Conservation (phyloP, 1,139 yeast genomes). For the Debaryomyces coudertii region DNA sequence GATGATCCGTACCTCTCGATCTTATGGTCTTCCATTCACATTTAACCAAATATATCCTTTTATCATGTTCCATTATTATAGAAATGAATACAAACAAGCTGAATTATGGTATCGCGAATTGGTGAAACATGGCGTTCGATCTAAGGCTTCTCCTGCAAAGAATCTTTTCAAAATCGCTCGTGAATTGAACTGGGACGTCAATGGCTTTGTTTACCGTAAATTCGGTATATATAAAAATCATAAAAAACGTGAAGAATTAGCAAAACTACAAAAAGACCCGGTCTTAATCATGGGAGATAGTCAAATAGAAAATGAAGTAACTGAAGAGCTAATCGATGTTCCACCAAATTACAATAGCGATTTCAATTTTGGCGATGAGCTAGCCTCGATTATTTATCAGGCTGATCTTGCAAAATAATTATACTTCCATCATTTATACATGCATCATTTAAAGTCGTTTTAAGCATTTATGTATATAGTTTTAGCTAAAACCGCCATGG, state of each 20-base stretch:
- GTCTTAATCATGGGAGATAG: conserved; percentile 21
- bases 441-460: not conserved
- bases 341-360: conserved; percentile 11
- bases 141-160: conserved; percentile 31
- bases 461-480: conserved; percentile 1
- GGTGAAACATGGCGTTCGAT: conserved; percentile 34
- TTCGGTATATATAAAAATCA: conserved; percentile 27
- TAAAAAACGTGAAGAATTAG: conserved; percentile 24
- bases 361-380: conserved; percentile 24
- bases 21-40: conserved; percentile 35
- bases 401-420: conserved; percentile 8
- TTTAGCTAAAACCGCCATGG: not conserved
- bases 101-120: conserved; percentile 44
- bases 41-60: conserved; percentile 48
- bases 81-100: conserved; percentile 34
- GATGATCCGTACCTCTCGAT: conserved; percentile 30
- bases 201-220: conserved; percentile 37
- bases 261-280: conserved; percentile 27
- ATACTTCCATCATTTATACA: not conserved
- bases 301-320: conserved; percentile 21
- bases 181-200: conserved; percentile 39
- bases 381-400: conserved; percentile 22
- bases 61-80: conserved; percentile 38
- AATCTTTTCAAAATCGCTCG: conserved; percentile 40
- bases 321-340: conserved; percentile 25